Base-by-base conservation (phyloP, 2,329 filamentous ascomycete species). In the Penicillium sp. region DNA sequence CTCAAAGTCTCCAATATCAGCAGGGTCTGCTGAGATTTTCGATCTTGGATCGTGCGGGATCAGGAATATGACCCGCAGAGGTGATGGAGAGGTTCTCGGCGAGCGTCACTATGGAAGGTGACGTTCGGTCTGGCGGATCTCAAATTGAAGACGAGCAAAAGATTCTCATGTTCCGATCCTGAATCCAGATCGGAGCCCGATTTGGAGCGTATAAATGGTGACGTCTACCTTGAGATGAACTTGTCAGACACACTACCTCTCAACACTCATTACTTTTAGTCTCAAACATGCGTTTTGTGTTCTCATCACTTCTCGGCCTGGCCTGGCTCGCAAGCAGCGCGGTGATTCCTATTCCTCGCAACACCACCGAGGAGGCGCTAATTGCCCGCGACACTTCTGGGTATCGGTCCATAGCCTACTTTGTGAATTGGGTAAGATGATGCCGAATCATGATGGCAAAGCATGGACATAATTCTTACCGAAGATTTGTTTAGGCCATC, bases 401-500 rank as follows among this genome's bases (percentile, higher is more conserved):
- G 10, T 57, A 49, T 30, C 55, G 57, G 25, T 62, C 66, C 3
- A 62, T 70, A 22, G 64, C 61, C 17, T 71, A 71, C 50, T 71
- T 64, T 47, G 67, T 68, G 18, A 69, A 70, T 46, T 71, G 66
- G 68, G 68, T 67, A 28, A 30, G 54, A 45, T 23, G 6, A 6
- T 23, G 11, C 22, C 22, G 22, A n/a, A n/a, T n/a, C n/a, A n/a
- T n/a, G n/a, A n/a, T n/a, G n/a, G n/a, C n/a, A n/a, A n/a, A n/a
- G n/a, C n/a, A 23, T 25, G 16, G 6, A 14, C 23, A 29, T 42
- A 11, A 47, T 8, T 20, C 18, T 22, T 3, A 30, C n/a, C n/a
- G n/a, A n/a, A n/a, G n/a, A n/a, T n/a, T n/a, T n/a, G n/a, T n/a
- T n/a, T n/a, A 73, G 86, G 85, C 84, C 47, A 90, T 94, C 51